Percentiles rank a stretch among this genome's conserved stretches.
Conservation (phyloP, 257 asterid species). For the Leonotis leonurus region DNA sequence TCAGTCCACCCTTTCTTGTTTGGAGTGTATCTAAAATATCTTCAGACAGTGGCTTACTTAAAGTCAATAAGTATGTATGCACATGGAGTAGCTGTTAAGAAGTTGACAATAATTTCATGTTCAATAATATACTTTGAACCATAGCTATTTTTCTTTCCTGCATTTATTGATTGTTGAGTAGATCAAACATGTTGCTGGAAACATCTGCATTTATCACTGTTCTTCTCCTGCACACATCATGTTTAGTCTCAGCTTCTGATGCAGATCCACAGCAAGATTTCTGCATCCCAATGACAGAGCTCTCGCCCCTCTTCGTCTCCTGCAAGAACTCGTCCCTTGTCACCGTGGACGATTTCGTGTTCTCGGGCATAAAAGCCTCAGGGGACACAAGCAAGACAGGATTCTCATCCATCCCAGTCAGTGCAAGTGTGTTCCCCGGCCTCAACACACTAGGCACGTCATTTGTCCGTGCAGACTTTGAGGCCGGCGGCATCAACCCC, state of each 20-base stretch:
- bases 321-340: slow-evolving; percentile 67
- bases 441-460: slow-evolving; percentile 69
- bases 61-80: slow-evolving; percentile 20
- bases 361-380: slow-evolving; percentile 38
- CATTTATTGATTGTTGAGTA: slow-evolving; percentile 9
- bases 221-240: slow-evolving; percentile 20
- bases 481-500: slow-evolving; percentile 46
- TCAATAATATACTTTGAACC: slow-evolving; percentile 11
- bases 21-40: background rate
- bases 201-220: slow-evolving; percentile 18
- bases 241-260: slow-evolving; percentile 41
- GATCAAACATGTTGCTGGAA: slow-evolving; percentile 25
- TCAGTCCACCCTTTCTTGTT: slow-evolving; percentile 4
- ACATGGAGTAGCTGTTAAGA: slow-evolving; percentile 16
- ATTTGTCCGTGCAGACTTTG: slow-evolving; percentile 67
- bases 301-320: slow-evolving; percentile 40
- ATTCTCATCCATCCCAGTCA: slow-evolving; percentile 58
- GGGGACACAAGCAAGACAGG: slow-evolving; percentile 37
- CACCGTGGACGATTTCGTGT: slow-evolving; percentile 58
- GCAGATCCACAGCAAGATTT: slow-evolving; percentile 62
- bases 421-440: slow-evolving; percentile 56
- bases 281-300: slow-evolving; percentile 59
- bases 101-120: slow-evolving; percentile 6
- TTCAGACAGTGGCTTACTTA: background rate
- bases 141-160: no score